phyloP scores from a whole-genome alignment of 306 rosid genomes.

The Luffa aegyptiaca region DNA sequence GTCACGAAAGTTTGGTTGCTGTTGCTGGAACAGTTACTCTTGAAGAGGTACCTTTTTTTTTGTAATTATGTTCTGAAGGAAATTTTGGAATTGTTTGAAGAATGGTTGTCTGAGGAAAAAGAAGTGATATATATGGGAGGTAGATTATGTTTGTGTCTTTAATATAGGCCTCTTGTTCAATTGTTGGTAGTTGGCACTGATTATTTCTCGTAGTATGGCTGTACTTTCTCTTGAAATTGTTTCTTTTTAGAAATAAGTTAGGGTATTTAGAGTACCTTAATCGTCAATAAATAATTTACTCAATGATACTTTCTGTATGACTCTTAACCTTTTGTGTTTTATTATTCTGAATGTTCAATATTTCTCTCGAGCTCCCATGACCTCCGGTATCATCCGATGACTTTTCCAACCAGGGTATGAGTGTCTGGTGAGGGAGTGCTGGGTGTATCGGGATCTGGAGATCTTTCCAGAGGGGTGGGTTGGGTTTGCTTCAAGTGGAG shows the following conservation, averaged over 20 bases:
- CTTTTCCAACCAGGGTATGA: too few relatives aligned
- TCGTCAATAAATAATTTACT: neutral
- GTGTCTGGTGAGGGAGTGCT: too few relatives aligned
- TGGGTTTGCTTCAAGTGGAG: too few relatives aligned
- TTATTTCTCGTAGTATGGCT: neutral
- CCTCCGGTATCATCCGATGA: too few relatives aligned
- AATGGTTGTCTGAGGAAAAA: neutral
- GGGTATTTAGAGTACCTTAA: neutral
- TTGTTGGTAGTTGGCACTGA: neutral
- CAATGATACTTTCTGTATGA: neutral
- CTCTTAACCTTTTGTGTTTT: too few relatives aligned
- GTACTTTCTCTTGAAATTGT: conserved; percentile 1
- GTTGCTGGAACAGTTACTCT: conserved; percentile 90
- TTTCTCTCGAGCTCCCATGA: too few relatives aligned
- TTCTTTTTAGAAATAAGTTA: neutral
- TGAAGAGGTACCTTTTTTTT: conserved; percentile 54
- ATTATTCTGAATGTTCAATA: too few relatives aligned
- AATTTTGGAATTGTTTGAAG: neutral
- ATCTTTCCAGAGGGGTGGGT: too few relatives aligned
- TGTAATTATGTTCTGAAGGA: neutral
- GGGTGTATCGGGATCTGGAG: too few relatives aligned
- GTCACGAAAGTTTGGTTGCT: conserved; percentile 87
- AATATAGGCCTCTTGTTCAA: neutral
- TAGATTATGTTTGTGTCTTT: neutral
- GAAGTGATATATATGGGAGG: neutral